Percentiles rank a stretch among this genome's conserved stretches.
Conservation (phyloP, 2,329 filamentous ascomycete genomes). For the Rhinocladiella mackenziei region DNA sequence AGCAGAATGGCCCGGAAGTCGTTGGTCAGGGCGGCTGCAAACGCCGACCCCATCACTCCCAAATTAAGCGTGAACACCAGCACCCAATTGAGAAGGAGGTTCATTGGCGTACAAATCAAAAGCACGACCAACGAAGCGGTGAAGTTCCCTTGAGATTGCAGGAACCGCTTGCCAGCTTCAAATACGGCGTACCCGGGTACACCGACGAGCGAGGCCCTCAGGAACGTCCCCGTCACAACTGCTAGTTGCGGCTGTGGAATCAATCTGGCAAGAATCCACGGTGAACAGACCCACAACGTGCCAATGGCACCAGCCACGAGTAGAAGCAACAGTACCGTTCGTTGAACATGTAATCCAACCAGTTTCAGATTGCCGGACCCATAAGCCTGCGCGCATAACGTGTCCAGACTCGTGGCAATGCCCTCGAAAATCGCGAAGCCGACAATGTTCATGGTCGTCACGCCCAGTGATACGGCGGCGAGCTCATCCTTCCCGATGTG, state of each 20-base stretch:
- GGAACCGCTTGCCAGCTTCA: slow-evolving; percentile 67
- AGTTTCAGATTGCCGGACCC: slow-evolving; percentile 76
- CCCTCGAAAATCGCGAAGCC: slow-evolving; percentile 67
- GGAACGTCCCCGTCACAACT: slow-evolving; percentile 61
- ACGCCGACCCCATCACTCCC: slow-evolving; percentile 67
- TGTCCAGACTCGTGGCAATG: slow-evolving; percentile 74
- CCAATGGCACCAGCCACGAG: slow-evolving; percentile 61
- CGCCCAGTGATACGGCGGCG: slow-evolving; percentile 57
- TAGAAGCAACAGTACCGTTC: slow-evolving; percentile 67
- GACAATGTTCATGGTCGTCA: slow-evolving; percentile 67
- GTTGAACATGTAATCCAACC: slow-evolving; percentile 68
- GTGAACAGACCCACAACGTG: slow-evolving; percentile 60
- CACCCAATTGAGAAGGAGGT: slow-evolving; percentile 65
- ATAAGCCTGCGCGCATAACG: slow-evolving; percentile 78
- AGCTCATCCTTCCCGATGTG: slow-evolving; percentile 61
- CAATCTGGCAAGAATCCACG: slow-evolving; percentile 55
- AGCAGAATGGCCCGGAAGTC: slow-evolving; percentile 61
- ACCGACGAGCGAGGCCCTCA: slow-evolving; percentile 60
- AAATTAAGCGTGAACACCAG: slow-evolving; percentile 53
- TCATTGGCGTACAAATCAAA: slow-evolving; percentile 70
- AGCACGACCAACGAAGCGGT: slow-evolving; percentile 71
- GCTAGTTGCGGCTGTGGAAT: slow-evolving; percentile 63
- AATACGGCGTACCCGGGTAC: slow-evolving; percentile 67
- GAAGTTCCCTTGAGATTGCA: slow-evolving; percentile 73
- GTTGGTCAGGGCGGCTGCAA: slow-evolving; percentile 64